Evolutionary conservation across 768 basidiomycete species (phyloP).

Genomic region (Mycena indigotica): DNA sequence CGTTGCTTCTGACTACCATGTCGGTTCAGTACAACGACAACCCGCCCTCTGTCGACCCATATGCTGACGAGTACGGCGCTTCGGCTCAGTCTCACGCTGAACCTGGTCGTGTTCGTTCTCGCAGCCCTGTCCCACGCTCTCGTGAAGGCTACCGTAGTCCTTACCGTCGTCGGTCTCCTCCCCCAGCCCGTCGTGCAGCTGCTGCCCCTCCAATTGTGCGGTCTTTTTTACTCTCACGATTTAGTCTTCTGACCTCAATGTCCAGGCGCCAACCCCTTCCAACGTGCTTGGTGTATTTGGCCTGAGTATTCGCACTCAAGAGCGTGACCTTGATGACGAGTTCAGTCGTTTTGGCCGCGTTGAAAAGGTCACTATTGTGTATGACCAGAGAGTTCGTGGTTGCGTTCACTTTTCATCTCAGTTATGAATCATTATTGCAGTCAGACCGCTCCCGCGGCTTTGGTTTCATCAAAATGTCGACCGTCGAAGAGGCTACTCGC

Average conservation of each 20-base stretch:
- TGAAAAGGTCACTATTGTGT: slow-evolving; percentile 95
- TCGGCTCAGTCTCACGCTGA: slow-evolving; percentile 59
- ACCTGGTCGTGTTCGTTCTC: slow-evolving; percentile 72
- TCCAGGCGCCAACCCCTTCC: slow-evolving; percentile 85
- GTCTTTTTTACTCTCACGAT: too few species aligned
- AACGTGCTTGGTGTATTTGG: slow-evolving; percentile 97
- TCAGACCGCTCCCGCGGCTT: slow-evolving; percentile 97
- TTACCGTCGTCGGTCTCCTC: slow-evolving; percentile 59
- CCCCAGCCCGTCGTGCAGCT: slow-evolving; percentile 61
- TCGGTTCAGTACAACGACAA: slow-evolving; percentile 62
- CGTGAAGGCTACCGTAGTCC: slow-evolving; percentile 54
- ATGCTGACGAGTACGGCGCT: slow-evolving; percentile 79
- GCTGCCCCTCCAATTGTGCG: slow-evolving; percentile 79
- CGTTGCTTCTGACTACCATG: too few species aligned
- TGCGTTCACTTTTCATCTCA: slow-evolving; percentile 2
- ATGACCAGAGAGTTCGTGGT: slow-evolving; percentile 86
- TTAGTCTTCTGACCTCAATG: too few species aligned
- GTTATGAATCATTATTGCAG: slow-evolving; percentile 40
- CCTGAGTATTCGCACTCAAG: slow-evolving; percentile 91
- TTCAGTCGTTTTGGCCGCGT: slow-evolving; percentile 87
- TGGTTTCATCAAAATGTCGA: slow-evolving; percentile 94
- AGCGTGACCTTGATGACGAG: slow-evolving; percentile 93
- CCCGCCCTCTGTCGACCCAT: slow-evolving; percentile 70
- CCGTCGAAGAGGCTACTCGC: slow-evolving; percentile 81
- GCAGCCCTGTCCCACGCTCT: slow-evolving; percentile 57